Base-by-base conservation (phyloP, 2,329 filamentous ascomycete genomes). In the Neurospora sp. region DNA sequence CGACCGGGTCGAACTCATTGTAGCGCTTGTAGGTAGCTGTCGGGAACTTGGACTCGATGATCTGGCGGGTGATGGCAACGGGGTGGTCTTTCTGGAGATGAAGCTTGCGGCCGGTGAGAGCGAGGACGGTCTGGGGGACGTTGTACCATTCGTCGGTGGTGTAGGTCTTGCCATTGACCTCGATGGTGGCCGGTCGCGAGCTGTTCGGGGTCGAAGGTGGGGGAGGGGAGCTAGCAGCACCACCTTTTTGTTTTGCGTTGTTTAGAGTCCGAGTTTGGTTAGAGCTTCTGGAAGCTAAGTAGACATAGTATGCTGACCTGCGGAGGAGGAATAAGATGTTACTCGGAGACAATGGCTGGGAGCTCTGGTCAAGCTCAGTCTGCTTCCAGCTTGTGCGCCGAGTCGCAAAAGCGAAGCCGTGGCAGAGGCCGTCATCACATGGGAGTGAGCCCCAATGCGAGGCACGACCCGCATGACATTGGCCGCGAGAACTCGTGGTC, bases 81-180 rank as follows among this genome's bases (percentile, higher is more conserved):
- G 96, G 96, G 77, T 99, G 96, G 80, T 97, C 90, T 72, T 90
- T 87, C 77, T 96, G 89, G n/a, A 97, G 86, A 80, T 99, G 96
- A n/a, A 99, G 85, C 69, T 87, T 89, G 72, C 93, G 91, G 66
- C 89, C 86, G 66, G 96, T 86, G 70, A 92, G 88, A 28, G 88
- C 83, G 66, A 93, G 82, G 72, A 99, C 94, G 69, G 89, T 91
- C 36, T 86, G 76, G 3, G 95, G 89, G 15, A 92, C 86, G 80
- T 99, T 99, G 80, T 91, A 96, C 91, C 93, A 97, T 68, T 85
- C 80, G 78, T 98, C 93, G 19, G 86, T 89, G 19, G 81, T 77
- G 79, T 93, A 93, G 10, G 80, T 81, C 72, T 84, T 85, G 73
- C 87, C 89, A 74, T 89, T 87, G 73, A 96, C 85, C 11, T 81